Conservation (phyloP, 768 basidiomycete species). For the Russula virescens region DNA sequence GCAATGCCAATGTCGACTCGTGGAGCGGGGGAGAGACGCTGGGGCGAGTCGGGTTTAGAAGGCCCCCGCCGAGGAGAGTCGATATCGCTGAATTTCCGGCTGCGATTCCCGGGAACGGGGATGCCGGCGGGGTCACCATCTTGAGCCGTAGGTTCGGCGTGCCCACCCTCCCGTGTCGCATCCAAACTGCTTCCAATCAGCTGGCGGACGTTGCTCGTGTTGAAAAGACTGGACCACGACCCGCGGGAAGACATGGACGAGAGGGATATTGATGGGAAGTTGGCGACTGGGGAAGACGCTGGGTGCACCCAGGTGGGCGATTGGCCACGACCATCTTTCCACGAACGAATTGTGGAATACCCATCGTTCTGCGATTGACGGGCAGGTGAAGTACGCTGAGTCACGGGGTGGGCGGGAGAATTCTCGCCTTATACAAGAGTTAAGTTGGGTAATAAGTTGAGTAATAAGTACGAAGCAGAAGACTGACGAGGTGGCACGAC, state of each 20-base stretch:
- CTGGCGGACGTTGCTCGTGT: constrained; percentile 58
- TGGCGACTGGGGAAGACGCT: constrained; percentile 38
- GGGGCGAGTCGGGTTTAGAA: constrained; percentile 12
- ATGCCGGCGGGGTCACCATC: constrained; percentile 22
- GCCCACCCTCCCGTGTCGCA: constrained; percentile 38
- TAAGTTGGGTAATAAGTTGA: no score
- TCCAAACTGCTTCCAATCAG: constrained; percentile 57
- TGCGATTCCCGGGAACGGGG: constrained; percentile 32
- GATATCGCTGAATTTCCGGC: constrained; percentile 11
- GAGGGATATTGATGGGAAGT: constrained; percentile 37
- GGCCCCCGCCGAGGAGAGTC: constrained; percentile 3
- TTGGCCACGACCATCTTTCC: constrained; percentile 36
- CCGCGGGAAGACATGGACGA: constrained; percentile 62
- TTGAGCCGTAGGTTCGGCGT: constrained; percentile 26
- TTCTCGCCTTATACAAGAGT: neutral
- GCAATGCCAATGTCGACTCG: constrained; percentile 40
- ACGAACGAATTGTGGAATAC: constrained; percentile 48
- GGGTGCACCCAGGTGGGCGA: constrained; percentile 48
- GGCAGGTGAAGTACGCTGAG: constrained; percentile 1
- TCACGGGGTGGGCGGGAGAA: neutral
- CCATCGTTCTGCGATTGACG: constrained; percentile 38
- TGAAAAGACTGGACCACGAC: constrained; percentile 79
- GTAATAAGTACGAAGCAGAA: neutral
- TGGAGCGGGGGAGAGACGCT: neutral
- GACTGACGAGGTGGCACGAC: constrained; percentile 20